Evolutionary conservation across 768 basidiomycete species (phyloP).

Genomic region (Leccinum variicolor): DNA sequence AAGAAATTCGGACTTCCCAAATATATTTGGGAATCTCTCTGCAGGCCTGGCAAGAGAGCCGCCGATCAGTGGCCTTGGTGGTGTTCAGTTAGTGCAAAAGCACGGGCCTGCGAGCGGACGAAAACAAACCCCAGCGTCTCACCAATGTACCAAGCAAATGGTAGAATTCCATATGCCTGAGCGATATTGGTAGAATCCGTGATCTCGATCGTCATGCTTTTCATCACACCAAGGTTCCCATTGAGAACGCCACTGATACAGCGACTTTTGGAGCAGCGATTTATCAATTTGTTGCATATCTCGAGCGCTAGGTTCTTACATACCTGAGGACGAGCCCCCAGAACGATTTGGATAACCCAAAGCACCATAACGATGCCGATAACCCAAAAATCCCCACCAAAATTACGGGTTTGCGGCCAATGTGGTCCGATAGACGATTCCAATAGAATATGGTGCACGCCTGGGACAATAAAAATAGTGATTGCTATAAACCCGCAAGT

Average conservation of each 20-base stretch:
- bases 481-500: constrained; percentile 32
- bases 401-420: constrained; percentile 48
- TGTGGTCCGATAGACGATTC: constrained; percentile 48
- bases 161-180: constrained; percentile 56
- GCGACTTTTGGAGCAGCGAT: constrained; percentile 29
- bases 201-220: constrained; percentile 45
- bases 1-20: constrained; percentile 56
- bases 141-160: constrained; percentile 44
- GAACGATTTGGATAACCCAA: constrained; percentile 46
- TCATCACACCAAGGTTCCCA: constrained; percentile 54
- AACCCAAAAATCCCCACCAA: constrained; percentile 44
- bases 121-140: constrained; percentile 40
- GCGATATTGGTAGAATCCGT: constrained; percentile 32
- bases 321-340: constrained; percentile 42
- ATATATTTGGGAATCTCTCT: constrained; percentile 60
- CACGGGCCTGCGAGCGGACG: not conserved
- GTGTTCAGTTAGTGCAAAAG: constrained; percentile 2
- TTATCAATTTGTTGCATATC: not conserved
- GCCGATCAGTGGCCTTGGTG: constrained; percentile 60
- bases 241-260: constrained; percentile 45
- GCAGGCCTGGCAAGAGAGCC: constrained; percentile 61
- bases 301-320: not conserved
- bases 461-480: constrained; percentile 47
- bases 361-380: constrained; percentile 43
- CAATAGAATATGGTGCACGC: constrained; percentile 46